Evolutionary conservation across 345 rosid species (phyloP), one percentile per base, ranked within the genome.

Genomic region (Cardamine occulta): DNA sequence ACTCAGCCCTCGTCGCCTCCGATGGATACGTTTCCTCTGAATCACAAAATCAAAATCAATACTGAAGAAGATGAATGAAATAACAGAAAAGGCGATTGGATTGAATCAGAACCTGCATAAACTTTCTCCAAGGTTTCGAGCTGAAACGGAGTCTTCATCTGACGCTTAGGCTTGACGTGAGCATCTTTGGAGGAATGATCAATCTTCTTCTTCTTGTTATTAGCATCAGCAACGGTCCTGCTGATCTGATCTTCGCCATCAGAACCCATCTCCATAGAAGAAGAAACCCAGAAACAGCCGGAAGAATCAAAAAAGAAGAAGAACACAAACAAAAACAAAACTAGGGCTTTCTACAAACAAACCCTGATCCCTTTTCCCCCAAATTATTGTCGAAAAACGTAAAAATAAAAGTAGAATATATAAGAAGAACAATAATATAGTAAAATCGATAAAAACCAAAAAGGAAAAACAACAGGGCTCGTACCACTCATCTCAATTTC

Each of bases 101-200:
- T 15, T 7, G n/a, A 4, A 32, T 8, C 10, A 44, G 19, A 66
- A 76, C 77, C 62, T 65, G 97, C 82, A 85, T 87, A 96, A 55
- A 96, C 93, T 74, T 85, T 89, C 87, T 96, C 98, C 0, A 96
- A 85, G 63, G 86, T 82, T 72, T 93, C 91, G 28, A 96, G 97
- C 81, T 96, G 98, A 75, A 77, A 91, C 10, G 98, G 98, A 71
- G 98, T 96, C 79, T 96, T 96, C 99, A 96, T 96, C 95, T 91
- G 97, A 13, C 99, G 94, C 80, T 93, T 96, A 47, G 98, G 94
- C 87, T 86, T 96, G 65, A 75, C 61, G 34, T 40, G 80, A 48
- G 80, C 90, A 58, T 78, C 82, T 17, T 68, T 75, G 2, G 80
- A 60, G 69, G 86, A 82, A 75, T 62, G 68, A 24, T 71, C 78